A percentile compares a stretch with the other conserved stretches of the same genome.
phyloP scores from a whole-genome alignment of 2,329 filamentous ascomycete genomes.

The Pseudogymnoascus sp. region DNA sequence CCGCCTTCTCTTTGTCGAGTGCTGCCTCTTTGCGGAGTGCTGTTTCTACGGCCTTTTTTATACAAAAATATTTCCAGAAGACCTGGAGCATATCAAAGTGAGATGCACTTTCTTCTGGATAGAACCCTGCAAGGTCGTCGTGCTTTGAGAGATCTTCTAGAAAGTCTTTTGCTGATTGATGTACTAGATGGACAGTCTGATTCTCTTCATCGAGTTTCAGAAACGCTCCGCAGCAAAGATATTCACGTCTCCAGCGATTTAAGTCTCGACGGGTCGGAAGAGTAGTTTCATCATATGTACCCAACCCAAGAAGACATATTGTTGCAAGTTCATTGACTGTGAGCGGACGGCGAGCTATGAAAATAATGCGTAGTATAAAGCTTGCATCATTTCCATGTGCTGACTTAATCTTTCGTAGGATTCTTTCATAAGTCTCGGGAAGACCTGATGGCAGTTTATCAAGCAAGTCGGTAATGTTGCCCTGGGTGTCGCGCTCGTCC shows the following conservation, averaged over 20 bases:
- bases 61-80: background rate
- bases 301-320: background rate
- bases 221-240: constrained; percentile 27
- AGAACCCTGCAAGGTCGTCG: background rate
- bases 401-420: background rate
- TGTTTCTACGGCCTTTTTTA: background rate
- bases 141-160: constrained; percentile 12
- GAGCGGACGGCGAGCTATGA: background rate
- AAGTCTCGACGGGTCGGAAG: background rate
- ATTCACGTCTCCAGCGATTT: background rate
- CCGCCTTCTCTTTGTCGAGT: background rate
- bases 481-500: background rate
- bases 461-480: background rate
- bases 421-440: background rate
- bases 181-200: constrained; percentile 21
- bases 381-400: background rate
- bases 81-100: background rate
- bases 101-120: background rate
- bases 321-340: background rate
- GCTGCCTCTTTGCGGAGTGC: background rate
- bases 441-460: background rate
- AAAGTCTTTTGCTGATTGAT: constrained; percentile 29
- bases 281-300: background rate
- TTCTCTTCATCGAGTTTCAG: constrained; percentile 20
- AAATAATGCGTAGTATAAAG: background rate